Conservation (phyloP, 345 rosid genomes). For the Eucalyptus globulus region DNA sequence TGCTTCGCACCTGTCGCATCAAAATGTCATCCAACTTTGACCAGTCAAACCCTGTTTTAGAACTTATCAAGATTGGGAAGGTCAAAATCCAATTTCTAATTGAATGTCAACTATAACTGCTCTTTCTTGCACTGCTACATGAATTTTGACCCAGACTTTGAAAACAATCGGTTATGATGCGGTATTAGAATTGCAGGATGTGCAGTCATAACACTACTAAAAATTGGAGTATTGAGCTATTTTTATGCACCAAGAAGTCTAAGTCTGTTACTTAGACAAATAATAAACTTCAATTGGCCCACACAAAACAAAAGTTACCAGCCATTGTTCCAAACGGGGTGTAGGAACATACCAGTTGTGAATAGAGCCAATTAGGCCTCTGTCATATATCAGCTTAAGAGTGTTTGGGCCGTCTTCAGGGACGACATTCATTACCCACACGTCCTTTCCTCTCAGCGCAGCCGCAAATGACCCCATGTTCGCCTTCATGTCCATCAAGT, state of each 20-base stretch:
- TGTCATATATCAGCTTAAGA: conserved; percentile 69
- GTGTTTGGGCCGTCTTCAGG: conserved; percentile 79
- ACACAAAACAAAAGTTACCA: not conserved
- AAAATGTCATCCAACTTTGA: not conserved
- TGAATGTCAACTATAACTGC: not conserved
- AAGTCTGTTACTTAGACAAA: not conserved
- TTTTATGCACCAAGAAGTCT: not conserved
- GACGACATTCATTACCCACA: conserved; percentile 92
- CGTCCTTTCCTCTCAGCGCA: conserved; percentile 73
- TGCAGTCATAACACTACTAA: not conserved
- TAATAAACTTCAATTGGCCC: not conserved
- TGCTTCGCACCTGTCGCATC: conserved; percentile 73
- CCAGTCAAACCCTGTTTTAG: not conserved
- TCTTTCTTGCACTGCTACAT: not conserved
- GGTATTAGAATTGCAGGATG: not conserved
- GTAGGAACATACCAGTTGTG: conserved; percentile 62
- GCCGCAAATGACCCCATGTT: conserved; percentile 88
- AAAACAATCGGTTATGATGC: not conserved
- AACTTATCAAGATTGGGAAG: not conserved
- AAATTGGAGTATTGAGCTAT: not conserved
- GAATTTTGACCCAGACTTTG: not conserved
- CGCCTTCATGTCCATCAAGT: conserved; percentile 98
- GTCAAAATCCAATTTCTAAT: not conserved
- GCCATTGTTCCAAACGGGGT: not conserved
- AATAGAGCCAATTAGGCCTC: conserved; percentile 69